phyloP scores from a whole-genome alignment of 1,284 basidiomycete species.

The Cutaneotrichosporon curvatum region DNA sequence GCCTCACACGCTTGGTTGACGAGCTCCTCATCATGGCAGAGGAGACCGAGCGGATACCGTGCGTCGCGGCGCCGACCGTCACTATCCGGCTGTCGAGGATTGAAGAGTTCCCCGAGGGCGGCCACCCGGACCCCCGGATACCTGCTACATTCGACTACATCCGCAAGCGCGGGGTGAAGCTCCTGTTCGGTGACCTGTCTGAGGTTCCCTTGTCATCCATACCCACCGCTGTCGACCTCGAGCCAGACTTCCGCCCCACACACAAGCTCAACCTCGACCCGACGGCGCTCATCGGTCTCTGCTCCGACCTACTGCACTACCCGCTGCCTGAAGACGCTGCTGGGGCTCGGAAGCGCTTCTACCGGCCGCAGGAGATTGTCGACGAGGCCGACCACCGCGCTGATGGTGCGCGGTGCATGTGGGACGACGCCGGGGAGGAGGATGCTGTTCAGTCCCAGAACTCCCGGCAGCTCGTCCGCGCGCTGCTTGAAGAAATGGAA shows the following conservation, averaged over 20 bases:
- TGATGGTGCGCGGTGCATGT: too few relatives aligned
- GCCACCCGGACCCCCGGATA: slow-evolving; percentile 54
- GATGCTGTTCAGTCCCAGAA: slow-evolving; percentile 30
- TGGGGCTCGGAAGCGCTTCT: slow-evolving; percentile 56
- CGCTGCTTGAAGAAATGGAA: slow-evolving; percentile 58
- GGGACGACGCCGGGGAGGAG: slow-evolving; percentile 6
- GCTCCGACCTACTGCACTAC: slow-evolving; percentile 72
- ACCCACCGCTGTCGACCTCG: slow-evolving; percentile 61
- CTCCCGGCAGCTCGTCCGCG: slow-evolving; percentile 35
- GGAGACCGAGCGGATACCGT: slow-evolving; percentile 17
- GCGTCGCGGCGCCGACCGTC: slow-evolving; percentile 42
- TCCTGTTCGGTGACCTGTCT: slow-evolving; percentile 58
- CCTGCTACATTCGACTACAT: slow-evolving; percentile 52
- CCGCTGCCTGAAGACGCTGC: slow-evolving; percentile 55
- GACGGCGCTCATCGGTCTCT: slow-evolving; percentile 69
- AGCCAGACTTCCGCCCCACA: slow-evolving; percentile 55
- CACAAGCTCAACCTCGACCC: slow-evolving; percentile 66
- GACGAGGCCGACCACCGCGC: slow-evolving; percentile 13
- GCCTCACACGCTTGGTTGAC: slow-evolving; percentile 24
- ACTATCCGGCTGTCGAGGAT: slow-evolving; percentile 65
- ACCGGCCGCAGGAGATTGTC: slow-evolving; percentile 40
- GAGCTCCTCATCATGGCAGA: slow-evolving; percentile 48
- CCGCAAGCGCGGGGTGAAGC: slow-evolving; percentile 46
- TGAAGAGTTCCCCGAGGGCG: slow-evolving; percentile 41
- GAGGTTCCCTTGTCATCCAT: slow-evolving; percentile 23